Percentiles rank a stretch among this genome's conserved stretches.
phyloP scores from a whole-genome alignment of 2,329 filamentous ascomycete species.

The Huntiella bhutanensis region DNA sequence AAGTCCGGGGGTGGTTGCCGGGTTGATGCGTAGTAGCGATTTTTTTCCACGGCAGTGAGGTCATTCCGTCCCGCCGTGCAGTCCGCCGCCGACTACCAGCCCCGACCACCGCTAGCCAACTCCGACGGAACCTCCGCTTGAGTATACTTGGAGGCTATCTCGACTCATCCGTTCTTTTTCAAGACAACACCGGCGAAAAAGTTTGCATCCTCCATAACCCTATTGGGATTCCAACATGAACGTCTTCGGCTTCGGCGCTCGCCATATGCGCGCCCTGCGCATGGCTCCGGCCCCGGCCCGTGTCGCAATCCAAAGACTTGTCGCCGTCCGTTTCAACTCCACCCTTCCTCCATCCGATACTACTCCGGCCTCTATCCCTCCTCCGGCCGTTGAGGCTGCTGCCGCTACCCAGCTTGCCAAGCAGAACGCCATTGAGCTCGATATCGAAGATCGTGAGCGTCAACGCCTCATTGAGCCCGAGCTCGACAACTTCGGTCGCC shows the following conservation, averaged over 20 bases:
- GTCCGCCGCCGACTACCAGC: not conserved
- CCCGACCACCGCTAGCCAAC: not conserved
- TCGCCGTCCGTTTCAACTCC: conserved; percentile 4
- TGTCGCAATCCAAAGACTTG: conserved; percentile 10
- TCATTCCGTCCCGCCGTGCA: not conserved
- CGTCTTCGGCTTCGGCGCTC: conserved; percentile 12
- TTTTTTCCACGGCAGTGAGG: conserved; percentile 1
- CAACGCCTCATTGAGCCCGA: conserved; percentile 11
- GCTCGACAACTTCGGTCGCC: conserved; percentile 8
- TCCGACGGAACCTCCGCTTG: not conserved
- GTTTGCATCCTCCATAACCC: not conserved
- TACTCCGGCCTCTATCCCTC: not conserved
- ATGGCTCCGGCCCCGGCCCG: conserved; percentile 16
- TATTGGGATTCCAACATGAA: conserved; percentile 9
- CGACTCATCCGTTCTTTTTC: no score
- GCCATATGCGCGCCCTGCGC: conserved; percentile 20
- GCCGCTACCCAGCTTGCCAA: not conserved
- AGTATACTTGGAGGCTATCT: no score
- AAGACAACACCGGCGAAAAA: not conserved
- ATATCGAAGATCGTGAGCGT: conserved; percentile 1
- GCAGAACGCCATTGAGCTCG: not conserved
- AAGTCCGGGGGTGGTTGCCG: not conserved
- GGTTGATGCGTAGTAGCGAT: not conserved
- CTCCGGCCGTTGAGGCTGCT: not conserved
- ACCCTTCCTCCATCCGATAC: not conserved